These are phyloP conservation scores for Tolypocladium nubicola DNA, from an alignment of 2,329 filamentous ascomycete species.

Conservation along the genomic window DNA sequence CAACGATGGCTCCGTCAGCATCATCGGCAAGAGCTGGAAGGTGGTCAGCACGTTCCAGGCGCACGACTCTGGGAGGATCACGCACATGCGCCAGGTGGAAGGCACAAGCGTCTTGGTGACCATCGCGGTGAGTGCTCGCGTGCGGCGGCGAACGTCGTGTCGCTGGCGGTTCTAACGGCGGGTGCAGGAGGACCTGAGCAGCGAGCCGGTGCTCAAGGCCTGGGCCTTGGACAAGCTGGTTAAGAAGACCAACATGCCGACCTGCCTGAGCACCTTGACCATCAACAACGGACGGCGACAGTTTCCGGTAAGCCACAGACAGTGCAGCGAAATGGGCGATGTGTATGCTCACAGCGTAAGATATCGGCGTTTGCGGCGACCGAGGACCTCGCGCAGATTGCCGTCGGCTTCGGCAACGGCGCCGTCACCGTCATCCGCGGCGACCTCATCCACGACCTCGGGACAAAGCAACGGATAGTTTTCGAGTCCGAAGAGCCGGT, in stretches of 20 bases:
- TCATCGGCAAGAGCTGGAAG: conserved; percentile 81
- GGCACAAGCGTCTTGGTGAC: conserved; percentile 81
- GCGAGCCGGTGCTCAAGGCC: conserved; percentile 86
- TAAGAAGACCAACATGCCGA: conserved; percentile 85
- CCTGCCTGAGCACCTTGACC: conserved; percentile 73
- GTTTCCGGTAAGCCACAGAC: conserved; percentile 60
- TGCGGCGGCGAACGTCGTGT: not conserved
- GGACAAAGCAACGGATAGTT: conserved; percentile 85
- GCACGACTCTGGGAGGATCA: conserved; percentile 70
- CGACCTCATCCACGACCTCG: conserved; percentile 89
- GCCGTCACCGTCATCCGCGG: conserved; percentile 88
- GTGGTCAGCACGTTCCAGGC: conserved; percentile 78
- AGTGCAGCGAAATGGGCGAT: no score
- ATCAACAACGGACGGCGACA: conserved; percentile 86
- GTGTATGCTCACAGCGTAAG: conserved; percentile 21
- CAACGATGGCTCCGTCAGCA: conserved; percentile 75
- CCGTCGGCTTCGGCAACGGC: conserved; percentile 92
- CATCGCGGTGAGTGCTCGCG: conserved; percentile 41
- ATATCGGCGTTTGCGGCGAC: conserved; percentile 83
- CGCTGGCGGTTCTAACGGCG: not conserved
- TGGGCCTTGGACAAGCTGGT: conserved; percentile 92
- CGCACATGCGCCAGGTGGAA: conserved; percentile 85
- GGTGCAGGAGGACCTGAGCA: conserved; percentile 69
- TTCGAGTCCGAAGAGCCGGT: conserved; percentile 96
- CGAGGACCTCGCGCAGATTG: conserved; percentile 83